Conservation (phyloP, 2,329 filamentous ascomycete species). For the Phyllosticta paracitricarpa region DNA sequence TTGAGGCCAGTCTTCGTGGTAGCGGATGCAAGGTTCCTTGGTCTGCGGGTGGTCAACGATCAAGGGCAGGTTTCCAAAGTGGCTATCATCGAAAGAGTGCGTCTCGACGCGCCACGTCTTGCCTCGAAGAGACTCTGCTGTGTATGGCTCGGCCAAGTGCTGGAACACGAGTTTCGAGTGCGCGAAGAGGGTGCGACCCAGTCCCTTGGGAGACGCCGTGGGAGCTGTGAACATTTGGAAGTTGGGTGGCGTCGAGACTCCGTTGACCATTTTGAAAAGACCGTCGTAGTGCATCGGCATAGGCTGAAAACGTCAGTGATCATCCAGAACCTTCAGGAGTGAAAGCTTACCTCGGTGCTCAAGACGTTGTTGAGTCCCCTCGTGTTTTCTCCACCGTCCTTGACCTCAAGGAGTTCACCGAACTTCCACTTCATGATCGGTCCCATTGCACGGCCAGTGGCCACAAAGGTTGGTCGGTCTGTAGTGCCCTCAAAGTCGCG, state of each 20-base stretch:
- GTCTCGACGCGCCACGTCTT: slow-evolving; percentile 44
- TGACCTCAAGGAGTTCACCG: slow-evolving; percentile 50
- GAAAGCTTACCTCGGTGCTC: slow-evolving; percentile 24
- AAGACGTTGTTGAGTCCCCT: slow-evolving; percentile 43
- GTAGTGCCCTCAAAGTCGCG: slow-evolving; percentile 42
- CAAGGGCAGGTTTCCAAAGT: slow-evolving; percentile 36
- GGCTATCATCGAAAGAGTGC: slow-evolving; percentile 36
- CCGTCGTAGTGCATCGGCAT: slow-evolving; percentile 52
- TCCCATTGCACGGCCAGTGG: slow-evolving; percentile 40
- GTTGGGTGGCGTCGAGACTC: slow-evolving; percentile 15
- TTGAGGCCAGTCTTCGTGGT: slow-evolving; percentile 46
- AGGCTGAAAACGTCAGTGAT: slow-evolving; percentile 17
- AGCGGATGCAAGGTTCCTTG: slow-evolving; percentile 40
- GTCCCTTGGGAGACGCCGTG: slow-evolving; percentile 38
- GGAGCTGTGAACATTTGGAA: slow-evolving; percentile 46
- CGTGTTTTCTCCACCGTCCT: slow-evolving; percentile 43
- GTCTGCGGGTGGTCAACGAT: slow-evolving; percentile 38
- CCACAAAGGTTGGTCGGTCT: slow-evolving; percentile 36
- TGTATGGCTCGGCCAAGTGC: slow-evolving; percentile 32
- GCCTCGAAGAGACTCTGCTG: slow-evolving; percentile 26
- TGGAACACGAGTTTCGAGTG: slow-evolving; percentile 42
- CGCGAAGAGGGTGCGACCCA: slow-evolving; percentile 46
- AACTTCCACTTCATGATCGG: slow-evolving; percentile 44
- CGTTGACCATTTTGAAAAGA: slow-evolving; percentile 43
- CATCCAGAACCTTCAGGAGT: slow-evolving; percentile 23